Base-by-base conservation (phyloP, 2,329 filamentous ascomycete genomes). In the Aspergillus felis region DNA sequence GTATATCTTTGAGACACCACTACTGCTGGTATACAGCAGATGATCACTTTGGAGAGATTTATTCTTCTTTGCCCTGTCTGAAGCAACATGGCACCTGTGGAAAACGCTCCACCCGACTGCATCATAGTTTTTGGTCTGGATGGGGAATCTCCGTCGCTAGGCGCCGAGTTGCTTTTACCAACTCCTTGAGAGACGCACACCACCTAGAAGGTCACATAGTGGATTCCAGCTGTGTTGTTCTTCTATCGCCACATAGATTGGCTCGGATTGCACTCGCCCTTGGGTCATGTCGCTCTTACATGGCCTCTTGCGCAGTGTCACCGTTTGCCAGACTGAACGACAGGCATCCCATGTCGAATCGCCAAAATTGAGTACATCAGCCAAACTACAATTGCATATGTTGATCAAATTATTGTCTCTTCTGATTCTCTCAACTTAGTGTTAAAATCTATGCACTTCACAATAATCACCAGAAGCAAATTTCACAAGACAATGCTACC, bases 1-100 rank as follows among this genome's bases (percentile, higher is more conserved):
- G 64, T 74, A 12, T 69, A 72, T 56, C 64, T 74, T 41, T 74
- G 64, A 70, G 38, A 12, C 44, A 14, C 3, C 44, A 10, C 4
- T 27, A 14, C 22, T 20, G 41, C 41, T 44, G n/a, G 41, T 7
- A 5, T 10, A 24, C 20, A 41, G 14, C 9, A 24, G 12, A 17
- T 7, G 10, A 24, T 27, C 12, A 10, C 44, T 8, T 47, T 7
- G 10, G 44, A 46, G 2, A 10, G 20, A 25, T 24, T 47, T 25
- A 24, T 24, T 14, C 22, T 27, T 17, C 6, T 22, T 8, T 44
- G 41, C 10, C n/a, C 41, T 10, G 41, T 20, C 41, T 10, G n/a
- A 27, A 47, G 22, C 44, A 24, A 47, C 22, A 24, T 38, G 32
- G 32, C 32, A 17, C 32, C 32, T 7, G 5, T 38, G 32, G 32